Evolutionary conservation across 2,329 filamentous ascomycete genomes (phyloP), one percentile per base, ranked within the genome.

Genomic region (Botrytis galanthina): DNA sequence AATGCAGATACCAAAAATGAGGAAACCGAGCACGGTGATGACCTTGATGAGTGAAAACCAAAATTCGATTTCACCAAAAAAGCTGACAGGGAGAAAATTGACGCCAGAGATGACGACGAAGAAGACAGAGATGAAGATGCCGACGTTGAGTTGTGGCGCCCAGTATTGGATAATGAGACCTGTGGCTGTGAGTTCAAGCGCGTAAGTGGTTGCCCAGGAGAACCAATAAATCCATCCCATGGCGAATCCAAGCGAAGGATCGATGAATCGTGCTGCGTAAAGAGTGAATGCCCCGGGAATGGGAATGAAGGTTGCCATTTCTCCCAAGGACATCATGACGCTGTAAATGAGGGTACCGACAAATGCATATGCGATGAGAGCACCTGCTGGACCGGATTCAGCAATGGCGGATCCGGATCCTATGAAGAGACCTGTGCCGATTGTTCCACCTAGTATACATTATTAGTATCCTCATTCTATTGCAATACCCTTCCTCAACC

Each of bases 221-320:
- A 94, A 94, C 90, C 91, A 95, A 82, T 95, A 95, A 74, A 93
- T 90, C 92, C 92, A 95, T 32, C 93, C 92, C 87, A 94, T 92
- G 32, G 92, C 87, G 78, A 94, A 94, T 12, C 91, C 92, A 66
- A 94, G 84, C 73, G 90, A 90, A 18, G 89, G 90, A 79, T 93
- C 90, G 73, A 94, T 87, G 78, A 95, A 93, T 29, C 93, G 91
- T 57, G 89, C 87, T 35, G 92, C 92, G 78, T 94, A 95, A 60
- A 90, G 87, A 44, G 92, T 92, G 80, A 95, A 95, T 59, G 91
- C 91, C 73, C 92, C 93, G 32, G 91, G 85, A 51, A 95, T 89
- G 9, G 93, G 93, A 42, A 95, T 90, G 78, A 90, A 93, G 18
- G 92, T 91, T 16, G 92, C 91, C 86, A 96, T 92, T 83, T 97